phyloP scores from a whole-genome alignment of 768 basidiomycete species.

The Phlegmacium glaucopus region DNA sequence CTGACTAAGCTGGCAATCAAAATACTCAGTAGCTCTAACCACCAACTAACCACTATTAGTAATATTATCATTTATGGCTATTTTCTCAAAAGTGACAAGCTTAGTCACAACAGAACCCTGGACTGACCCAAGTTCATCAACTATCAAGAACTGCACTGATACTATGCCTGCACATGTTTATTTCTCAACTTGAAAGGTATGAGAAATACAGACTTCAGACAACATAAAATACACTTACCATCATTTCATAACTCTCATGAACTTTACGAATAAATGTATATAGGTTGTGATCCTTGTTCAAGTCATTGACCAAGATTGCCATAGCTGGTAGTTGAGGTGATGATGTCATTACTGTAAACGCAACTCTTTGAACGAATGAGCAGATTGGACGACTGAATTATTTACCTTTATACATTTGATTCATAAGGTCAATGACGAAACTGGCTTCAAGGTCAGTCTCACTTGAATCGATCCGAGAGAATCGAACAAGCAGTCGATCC shows the following conservation, averaged over 20 bases:
- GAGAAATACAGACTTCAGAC: no score
- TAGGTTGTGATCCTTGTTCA: slow-evolving; percentile 70
- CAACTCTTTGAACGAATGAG: neutral
- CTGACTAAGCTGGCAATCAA: no score
- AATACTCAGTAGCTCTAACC: no score
- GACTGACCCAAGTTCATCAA: no score
- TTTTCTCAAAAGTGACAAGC: no score
- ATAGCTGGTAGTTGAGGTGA: slow-evolving; percentile 68
- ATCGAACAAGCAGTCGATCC: slow-evolving; percentile 71
- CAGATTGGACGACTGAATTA: neutral
- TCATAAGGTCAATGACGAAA: slow-evolving; percentile 73
- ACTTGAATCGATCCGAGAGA: slow-evolving; percentile 57
- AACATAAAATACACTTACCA: slow-evolving; percentile 15
- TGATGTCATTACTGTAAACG: slow-evolving; percentile 66
- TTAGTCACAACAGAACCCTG: no score
- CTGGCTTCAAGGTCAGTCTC: slow-evolving; percentile 64
- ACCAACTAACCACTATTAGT: no score
- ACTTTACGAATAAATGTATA: slow-evolving; percentile 68
- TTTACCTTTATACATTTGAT: slow-evolving; percentile 62
- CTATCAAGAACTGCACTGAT: no score
- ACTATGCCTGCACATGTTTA: no score
- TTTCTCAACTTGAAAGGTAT: no score
- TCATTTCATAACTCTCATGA: slow-evolving; percentile 48
- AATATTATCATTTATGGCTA: no score
- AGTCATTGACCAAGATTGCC: slow-evolving; percentile 61